Percentiles rank a stretch among this genome's conserved stretches.
Evolutionary conservation across 176 grass and related monocot species (phyloP).

Genomic region (Carex pumila): DNA sequence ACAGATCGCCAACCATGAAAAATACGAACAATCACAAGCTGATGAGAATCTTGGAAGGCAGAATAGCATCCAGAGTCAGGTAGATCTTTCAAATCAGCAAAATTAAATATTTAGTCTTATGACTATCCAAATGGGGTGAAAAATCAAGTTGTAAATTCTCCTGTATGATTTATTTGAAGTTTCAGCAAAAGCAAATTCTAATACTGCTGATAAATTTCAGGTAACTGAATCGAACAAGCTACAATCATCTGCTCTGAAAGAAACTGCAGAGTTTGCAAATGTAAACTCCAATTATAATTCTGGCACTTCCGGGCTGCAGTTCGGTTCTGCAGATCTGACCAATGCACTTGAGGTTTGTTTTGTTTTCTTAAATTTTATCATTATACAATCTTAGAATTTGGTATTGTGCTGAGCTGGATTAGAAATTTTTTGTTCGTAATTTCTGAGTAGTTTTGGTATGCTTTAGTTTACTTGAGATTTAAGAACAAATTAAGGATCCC

Average conservation of each 20-base stretch:
- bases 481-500: background rate
- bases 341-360: constrained; percentile 51
- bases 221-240: constrained; percentile 39
- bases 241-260: constrained; percentile 33
- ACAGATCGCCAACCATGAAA: constrained; percentile 41
- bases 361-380: background rate
- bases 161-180: constrained; percentile 4
- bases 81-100: constrained; percentile 42
- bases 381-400: background rate
- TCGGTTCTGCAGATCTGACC: constrained; percentile 49
- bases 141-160: constrained; percentile 45
- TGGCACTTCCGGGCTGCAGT: constrained; percentile 23
- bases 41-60: constrained; percentile 25
- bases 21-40: constrained; percentile 49
- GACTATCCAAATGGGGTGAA: constrained; percentile 28
- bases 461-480: background rate
- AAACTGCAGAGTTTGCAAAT: constrained; percentile 27
- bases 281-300: constrained; percentile 26
- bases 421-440: background rate
- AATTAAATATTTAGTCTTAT: constrained; percentile 28
- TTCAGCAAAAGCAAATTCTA: background rate
- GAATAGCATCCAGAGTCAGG: constrained; percentile 35
- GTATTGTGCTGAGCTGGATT: background rate
- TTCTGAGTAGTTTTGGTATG: background rate
- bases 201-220: constrained; percentile 22